A percentile compares a stretch with the other conserved stretches of the same genome.
phyloP scores from a whole-genome alignment of 495 filamentous ascomycete genomes.

The Aspergillus coremiiformis region DNA sequence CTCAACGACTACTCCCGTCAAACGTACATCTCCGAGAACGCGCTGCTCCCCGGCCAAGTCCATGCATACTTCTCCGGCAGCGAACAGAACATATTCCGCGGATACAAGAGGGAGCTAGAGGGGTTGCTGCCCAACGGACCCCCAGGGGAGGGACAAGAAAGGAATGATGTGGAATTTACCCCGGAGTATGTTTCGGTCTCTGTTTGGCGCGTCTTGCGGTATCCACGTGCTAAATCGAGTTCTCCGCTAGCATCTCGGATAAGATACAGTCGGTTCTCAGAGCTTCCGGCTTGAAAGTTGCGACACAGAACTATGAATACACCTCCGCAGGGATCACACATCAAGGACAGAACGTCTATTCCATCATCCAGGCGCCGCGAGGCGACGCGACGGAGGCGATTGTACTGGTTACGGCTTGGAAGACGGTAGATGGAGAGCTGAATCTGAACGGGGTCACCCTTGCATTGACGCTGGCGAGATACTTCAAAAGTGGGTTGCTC shows the following conservation, averaged over 20 bases:
- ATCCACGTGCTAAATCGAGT: conserved; percentile 1
- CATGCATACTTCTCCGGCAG: conserved; percentile 96
- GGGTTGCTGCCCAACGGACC: conserved; percentile 24
- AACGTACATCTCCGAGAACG: conserved; percentile 98
- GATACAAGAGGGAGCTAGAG: conserved; percentile 79
- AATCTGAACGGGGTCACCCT: conserved; percentile 85
- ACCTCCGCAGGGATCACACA: conserved; percentile 63
- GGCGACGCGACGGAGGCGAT: conserved; percentile 98
- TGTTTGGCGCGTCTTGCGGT: neutral
- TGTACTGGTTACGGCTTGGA: conserved; percentile 84
- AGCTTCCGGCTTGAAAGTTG: conserved; percentile 74
- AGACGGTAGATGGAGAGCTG: conserved; percentile 67
- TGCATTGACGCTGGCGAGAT: conserved; percentile 77
- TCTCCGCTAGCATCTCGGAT: conserved; percentile 48
- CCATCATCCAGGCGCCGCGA: conserved; percentile 86
- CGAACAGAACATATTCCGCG: conserved; percentile 90
- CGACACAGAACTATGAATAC: conserved; percentile 78
- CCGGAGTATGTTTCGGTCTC: conserved; percentile 36
- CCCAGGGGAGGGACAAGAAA: conserved; percentile 9
- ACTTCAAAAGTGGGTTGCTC: conserved; percentile 67
- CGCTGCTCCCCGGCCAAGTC: conserved; percentile 89
- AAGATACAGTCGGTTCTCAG: conserved; percentile 67
- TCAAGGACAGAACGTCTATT: conserved; percentile 86
- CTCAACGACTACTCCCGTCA: conserved; percentile 83
- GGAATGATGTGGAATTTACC: conserved; percentile 24